Conservation (phyloP, 2,329 filamentous ascomycete species). For the Arachnopeziza araneosa region DNA sequence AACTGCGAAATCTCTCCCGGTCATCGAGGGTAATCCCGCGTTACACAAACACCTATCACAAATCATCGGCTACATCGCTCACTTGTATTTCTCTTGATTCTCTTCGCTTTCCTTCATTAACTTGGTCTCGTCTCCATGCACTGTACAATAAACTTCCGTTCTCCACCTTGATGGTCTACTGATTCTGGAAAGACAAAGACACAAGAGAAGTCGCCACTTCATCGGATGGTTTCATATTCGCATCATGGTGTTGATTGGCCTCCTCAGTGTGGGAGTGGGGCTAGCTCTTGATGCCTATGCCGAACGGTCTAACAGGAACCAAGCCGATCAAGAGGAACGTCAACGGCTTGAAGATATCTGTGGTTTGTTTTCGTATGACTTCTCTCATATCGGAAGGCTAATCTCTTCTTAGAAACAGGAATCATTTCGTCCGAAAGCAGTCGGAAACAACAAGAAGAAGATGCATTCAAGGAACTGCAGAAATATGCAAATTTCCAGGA, state of each 20-base stretch:
- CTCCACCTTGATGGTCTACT: not conserved
- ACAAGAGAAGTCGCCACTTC: not conserved
- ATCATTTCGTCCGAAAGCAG: not conserved
- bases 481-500: slow-evolving; percentile 14
- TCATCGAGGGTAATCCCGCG: not conserved
- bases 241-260: not conserved
- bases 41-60: not conserved
- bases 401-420: not conserved
- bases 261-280: not conserved
- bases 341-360: not conserved
- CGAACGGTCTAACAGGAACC: not conserved
- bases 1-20: not conserved
- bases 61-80: not conserved
- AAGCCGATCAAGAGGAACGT: not conserved
- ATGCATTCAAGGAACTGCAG: slow-evolving; percentile 14
- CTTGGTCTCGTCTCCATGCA: not conserved
- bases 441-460: slow-evolving; percentile 2
- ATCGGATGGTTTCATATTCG: not conserved
- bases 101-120: not conserved
- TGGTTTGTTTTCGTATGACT: not conserved
- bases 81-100: not conserved
- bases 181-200: not conserved
- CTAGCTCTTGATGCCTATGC: not conserved
- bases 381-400: not conserved
- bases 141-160: not conserved